Percentiles rank a stretch among this genome's conserved stretches.
Evolutionary conservation across 2,329 filamentous ascomycete species (phyloP).

Genomic region (Trichophyton rubrum): DNA sequence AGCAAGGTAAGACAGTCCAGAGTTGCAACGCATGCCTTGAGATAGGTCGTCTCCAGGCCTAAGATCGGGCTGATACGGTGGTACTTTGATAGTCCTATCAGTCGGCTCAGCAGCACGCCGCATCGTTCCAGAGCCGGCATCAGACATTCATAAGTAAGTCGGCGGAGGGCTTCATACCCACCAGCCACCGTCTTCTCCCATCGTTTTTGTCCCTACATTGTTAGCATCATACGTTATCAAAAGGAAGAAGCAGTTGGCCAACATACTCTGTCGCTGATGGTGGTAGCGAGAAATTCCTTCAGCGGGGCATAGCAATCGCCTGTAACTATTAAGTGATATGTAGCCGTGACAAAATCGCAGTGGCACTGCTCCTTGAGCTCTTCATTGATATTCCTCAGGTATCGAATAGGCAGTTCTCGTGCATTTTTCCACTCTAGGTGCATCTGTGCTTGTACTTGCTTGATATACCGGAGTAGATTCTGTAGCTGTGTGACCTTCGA

Average conservation of each 20-base stretch:
- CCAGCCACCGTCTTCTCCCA: constrained; percentile 82
- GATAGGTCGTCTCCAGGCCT: constrained; percentile 51
- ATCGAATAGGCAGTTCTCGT: constrained; percentile 64
- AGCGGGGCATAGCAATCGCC: constrained; percentile 65
- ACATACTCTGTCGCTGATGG: constrained; percentile 62
- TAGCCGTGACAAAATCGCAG: constrained; percentile 57
- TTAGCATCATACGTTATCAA: neutral
- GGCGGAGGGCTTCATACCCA: constrained; percentile 64
- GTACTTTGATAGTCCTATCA: constrained; percentile 73
- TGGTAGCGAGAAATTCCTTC: constrained; percentile 79
- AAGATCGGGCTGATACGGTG: constrained; percentile 54
- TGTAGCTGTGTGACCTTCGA: constrained; percentile 80
- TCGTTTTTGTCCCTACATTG: constrained; percentile 67
- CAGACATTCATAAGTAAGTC: constrained; percentile 73
- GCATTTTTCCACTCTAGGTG: constrained; percentile 71
- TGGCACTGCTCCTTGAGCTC: constrained; percentile 55
- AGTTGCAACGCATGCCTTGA: constrained; percentile 52
- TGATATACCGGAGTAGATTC: constrained; percentile 73
- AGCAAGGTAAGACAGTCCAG: constrained; percentile 64
- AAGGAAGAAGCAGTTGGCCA: neutral
- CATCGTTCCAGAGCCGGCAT: constrained; percentile 78
- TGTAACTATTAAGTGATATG: constrained; percentile 75
- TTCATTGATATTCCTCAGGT: constrained; percentile 63
- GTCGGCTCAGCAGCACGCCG: constrained; percentile 64
- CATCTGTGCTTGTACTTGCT: constrained; percentile 68